phyloP scores from a whole-genome alignment of 257 asterid genomes.

The Rauvolfia tetraphylla region DNA sequence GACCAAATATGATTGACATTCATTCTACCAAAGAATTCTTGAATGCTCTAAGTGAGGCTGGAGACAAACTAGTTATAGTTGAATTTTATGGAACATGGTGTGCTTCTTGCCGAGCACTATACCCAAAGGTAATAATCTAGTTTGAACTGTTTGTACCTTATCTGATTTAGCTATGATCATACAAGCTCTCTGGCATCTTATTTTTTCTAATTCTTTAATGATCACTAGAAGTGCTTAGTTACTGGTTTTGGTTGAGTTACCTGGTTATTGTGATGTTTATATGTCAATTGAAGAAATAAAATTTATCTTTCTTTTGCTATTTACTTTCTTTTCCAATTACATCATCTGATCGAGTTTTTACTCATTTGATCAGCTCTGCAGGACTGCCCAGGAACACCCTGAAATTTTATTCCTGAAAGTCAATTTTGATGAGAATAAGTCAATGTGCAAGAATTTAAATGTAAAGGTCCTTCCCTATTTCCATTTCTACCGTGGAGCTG shows the following conservation, averaged over 20 bases:
- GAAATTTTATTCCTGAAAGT: conserved; percentile 82
- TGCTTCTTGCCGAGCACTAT: conserved; percentile 87
- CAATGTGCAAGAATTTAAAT: conserved; percentile 86
- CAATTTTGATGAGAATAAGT: conserved; percentile 82
- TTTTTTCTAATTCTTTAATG: neutral
- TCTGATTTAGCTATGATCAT: neutral
- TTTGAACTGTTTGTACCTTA: neutral
- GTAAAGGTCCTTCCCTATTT: conserved; percentile 92
- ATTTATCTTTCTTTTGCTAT: neutral
- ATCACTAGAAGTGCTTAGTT: neutral
- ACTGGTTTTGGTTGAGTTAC: neutral
- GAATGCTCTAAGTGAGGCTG: conserved; percentile 72
- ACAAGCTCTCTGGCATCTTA: neutral
- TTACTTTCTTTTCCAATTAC: neutral
- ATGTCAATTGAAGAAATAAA: neutral
- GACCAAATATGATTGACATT: conserved; percentile 85
- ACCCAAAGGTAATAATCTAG: conserved; percentile 59
- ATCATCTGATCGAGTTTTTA: conserved; percentile 3
- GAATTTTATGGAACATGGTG: conserved; percentile 95
- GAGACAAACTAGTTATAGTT: conserved; percentile 77
- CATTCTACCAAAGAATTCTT: conserved; percentile 79
- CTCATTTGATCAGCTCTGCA: conserved; percentile 61
- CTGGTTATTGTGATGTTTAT: neutral
- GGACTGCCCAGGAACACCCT: conserved; percentile 62
- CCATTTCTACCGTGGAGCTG: conserved; percentile 96